These are phyloP conservation scores for Melocanna baccifera DNA, from an alignment of 176 grass and related monocot genomes.

Conservation along the genomic window DNA sequence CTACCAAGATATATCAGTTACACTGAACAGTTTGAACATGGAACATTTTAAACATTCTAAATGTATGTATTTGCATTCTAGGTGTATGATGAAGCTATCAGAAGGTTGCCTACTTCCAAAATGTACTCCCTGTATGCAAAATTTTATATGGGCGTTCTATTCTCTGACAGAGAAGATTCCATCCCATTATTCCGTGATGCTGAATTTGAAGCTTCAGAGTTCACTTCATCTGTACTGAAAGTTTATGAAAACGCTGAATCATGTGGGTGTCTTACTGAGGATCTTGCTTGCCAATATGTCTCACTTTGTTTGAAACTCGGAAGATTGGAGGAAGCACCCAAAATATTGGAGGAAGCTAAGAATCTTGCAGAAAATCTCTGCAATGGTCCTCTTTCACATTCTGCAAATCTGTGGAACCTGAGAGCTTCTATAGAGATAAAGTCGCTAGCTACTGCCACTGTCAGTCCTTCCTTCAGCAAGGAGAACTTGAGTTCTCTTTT, in stretches of 20 bases:
- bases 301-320: slow-evolving; percentile 57
- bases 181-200: slow-evolving; percentile 38
- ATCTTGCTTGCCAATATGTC: slow-evolving; percentile 75
- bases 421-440: slow-evolving; percentile 79
- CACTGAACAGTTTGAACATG: not conserved
- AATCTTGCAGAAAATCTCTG: slow-evolving; percentile 70
- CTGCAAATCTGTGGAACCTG: slow-evolving; percentile 65
- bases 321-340: slow-evolving; percentile 56
- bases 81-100: slow-evolving; percentile 85
- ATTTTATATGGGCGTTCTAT: slow-evolving; percentile 66
- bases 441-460: slow-evolving; percentile 32
- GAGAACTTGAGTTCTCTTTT: slow-evolving; percentile 57
- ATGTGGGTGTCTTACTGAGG: slow-evolving; percentile 52
- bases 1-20: not conserved
- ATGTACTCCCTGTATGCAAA: slow-evolving; percentile 88
- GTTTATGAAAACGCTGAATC: slow-evolving; percentile 72
- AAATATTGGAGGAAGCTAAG: slow-evolving; percentile 67
- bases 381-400: slow-evolving; percentile 51
- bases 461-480: slow-evolving; percentile 42
- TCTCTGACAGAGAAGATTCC: slow-evolving; percentile 43
- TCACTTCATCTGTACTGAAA: slow-evolving; percentile 50
- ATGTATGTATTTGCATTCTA: slow-evolving; percentile 26
- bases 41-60: not conserved
- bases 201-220: slow-evolving; percentile 49
- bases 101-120: slow-evolving; percentile 63